Percentiles rank a stretch among this genome's conserved stretches.
phyloP scores from a whole-genome alignment of 306 rosid species.

The Nissolia schottii region DNA sequence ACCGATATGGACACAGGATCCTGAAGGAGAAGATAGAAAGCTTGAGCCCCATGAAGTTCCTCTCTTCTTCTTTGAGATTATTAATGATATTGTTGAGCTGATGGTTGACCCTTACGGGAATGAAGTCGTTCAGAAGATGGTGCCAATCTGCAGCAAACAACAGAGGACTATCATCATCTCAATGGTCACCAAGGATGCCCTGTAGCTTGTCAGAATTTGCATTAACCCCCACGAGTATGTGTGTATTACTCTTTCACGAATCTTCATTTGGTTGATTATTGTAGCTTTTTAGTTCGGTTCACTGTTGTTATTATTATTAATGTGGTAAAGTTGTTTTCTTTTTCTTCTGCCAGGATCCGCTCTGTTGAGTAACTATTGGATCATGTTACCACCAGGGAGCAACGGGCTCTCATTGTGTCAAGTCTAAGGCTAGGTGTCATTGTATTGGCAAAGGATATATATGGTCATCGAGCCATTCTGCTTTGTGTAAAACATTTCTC shows the following conservation, averaged over 20 bases:
- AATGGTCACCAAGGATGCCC: not conserved
- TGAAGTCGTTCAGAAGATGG: conserved; percentile 51
- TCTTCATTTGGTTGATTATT: not conserved
- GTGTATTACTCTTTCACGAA: not conserved
- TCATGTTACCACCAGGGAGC: conserved; percentile 31
- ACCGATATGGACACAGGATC: conserved; percentile 34
- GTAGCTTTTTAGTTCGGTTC: not conserved
- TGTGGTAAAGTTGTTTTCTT: not conserved
- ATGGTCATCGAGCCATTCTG: conserved; percentile 53
- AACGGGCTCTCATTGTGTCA: conserved; percentile 25
- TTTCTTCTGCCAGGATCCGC: conserved; percentile 34
- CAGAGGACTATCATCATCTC: conserved; percentile 45
- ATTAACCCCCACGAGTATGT: conserved; percentile 49
- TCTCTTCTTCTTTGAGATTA: conserved; percentile 32
- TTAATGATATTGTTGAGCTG: conserved; percentile 28
- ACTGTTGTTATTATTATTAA: not conserved
- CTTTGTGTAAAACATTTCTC: conserved; percentile 47
- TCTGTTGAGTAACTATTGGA: conserved; percentile 49
- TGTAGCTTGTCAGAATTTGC: conserved; percentile 33
- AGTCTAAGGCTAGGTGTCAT: conserved; percentile 37
- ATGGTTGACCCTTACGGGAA: conserved; percentile 49
- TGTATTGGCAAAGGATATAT: conserved; percentile 36
- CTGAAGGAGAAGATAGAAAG: conserved; percentile 34
- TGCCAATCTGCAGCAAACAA: conserved; percentile 42
- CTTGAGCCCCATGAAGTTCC: conserved; percentile 8